These are phyloP conservation scores for Triadica sebifera DNA, from an alignment of 345 rosid genomes.

Conservation along the genomic window DNA sequence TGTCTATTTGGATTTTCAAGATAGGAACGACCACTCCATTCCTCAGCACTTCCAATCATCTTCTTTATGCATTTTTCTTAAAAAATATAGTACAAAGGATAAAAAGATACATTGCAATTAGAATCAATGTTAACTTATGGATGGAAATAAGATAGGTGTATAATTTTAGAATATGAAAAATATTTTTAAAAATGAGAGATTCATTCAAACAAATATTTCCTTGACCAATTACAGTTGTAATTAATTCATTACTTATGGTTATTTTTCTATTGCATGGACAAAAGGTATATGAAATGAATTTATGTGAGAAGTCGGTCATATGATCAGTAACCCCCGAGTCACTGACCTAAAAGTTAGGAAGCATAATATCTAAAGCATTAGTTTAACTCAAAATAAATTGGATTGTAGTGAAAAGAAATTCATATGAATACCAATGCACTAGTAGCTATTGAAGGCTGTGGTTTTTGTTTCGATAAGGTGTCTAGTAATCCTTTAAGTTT, in stretches of 20 bases:
- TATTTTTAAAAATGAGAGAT: not conserved
- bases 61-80: not conserved
- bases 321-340: not conserved
- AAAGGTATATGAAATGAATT: not conserved
- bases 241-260: not conserved
- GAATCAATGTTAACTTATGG: not conserved
- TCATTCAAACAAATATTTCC: not conserved
- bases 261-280: not conserved
- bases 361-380: not conserved
- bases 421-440: not conserved
- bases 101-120: not conserved
- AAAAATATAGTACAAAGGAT: not conserved
- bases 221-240: not conserved
- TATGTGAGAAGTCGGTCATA: not conserved
- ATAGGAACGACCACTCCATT: too few species aligned
- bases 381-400: not conserved
- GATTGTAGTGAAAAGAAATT: not conserved
- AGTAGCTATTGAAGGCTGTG: not conserved
- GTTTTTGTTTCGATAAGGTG: not conserved
- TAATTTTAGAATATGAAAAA: not conserved
- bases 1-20: not conserved
- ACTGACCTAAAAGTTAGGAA: not conserved
- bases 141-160: not conserved
- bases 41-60: not conserved
- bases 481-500: not conserved